These are phyloP conservation scores for Pleurotus citrinopileatus DNA, from an alignment of 768 basidiomycete species.

Conservation along the genomic window DNA sequence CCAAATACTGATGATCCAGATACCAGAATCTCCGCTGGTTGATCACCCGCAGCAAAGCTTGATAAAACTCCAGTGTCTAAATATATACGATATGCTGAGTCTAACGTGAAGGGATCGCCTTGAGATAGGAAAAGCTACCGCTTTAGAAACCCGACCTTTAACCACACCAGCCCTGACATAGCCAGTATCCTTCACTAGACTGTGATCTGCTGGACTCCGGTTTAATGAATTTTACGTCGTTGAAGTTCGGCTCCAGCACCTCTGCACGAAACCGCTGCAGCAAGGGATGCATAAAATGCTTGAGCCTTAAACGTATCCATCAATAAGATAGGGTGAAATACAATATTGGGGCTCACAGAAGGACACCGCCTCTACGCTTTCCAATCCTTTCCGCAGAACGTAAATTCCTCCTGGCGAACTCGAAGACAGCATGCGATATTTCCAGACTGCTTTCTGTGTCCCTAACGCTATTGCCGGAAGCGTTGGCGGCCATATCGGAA, in stretches of 20 bases:
- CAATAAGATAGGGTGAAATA: slow-evolving; percentile 6
- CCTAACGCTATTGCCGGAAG: slow-evolving; percentile 61
- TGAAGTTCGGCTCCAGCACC: slow-evolving; percentile 62
- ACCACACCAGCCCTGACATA: slow-evolving; percentile 68
- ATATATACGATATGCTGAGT: too few relatives aligned
- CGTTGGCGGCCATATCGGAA: slow-evolving; percentile 89
- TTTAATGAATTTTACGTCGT: slow-evolving; percentile 67
- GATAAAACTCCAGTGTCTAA: too few relatives aligned
- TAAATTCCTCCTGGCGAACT: slow-evolving; percentile 59
- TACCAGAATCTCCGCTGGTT: too few relatives aligned
- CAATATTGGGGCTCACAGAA: slow-evolving; percentile 46
- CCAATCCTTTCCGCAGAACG: slow-evolving; percentile 42
- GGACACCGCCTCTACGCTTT: slow-evolving; percentile 42
- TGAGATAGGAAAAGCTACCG: too few relatives aligned
- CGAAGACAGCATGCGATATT: slow-evolving; percentile 71
- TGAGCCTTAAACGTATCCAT: slow-evolving; percentile 51
- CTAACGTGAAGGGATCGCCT: too few relatives aligned
- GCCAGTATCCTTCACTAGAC: slow-evolving; percentile 82
- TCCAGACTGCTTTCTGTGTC: slow-evolving; percentile 72
- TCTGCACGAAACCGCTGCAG: slow-evolving; percentile 60
- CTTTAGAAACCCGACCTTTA: background rate
- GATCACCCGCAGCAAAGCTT: too few relatives aligned
- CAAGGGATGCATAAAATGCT: slow-evolving; percentile 79
- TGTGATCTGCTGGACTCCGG: slow-evolving; percentile 77
- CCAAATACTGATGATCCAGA: too few relatives aligned